Evolutionary conservation across 257 asterid species (phyloP).

Genomic region (Penstemon davidsonii): DNA sequence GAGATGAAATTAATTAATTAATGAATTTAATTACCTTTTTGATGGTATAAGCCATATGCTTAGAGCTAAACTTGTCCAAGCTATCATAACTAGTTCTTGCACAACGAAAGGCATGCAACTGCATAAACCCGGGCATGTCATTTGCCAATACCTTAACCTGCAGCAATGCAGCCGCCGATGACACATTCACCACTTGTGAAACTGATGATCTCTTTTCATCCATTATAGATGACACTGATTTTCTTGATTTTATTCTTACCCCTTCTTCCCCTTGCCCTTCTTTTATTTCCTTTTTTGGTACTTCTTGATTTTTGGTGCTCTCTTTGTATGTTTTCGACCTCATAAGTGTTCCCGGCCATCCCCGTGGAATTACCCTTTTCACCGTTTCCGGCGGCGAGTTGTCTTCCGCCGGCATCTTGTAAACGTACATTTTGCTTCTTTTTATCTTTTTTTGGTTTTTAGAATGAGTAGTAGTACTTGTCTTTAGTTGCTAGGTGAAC

Average conservation of each 20-base stretch:
- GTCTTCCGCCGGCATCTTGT: slow-evolving; percentile 39
- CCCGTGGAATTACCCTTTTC: slow-evolving; percentile 31
- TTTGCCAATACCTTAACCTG: slow-evolving; percentile 61
- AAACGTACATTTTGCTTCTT: slow-evolving; percentile 35
- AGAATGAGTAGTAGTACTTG: background rate
- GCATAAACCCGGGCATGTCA: slow-evolving; percentile 81
- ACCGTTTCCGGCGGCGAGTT: slow-evolving; percentile 24
- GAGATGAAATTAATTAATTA: background rate
- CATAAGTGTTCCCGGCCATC: slow-evolving; percentile 42
- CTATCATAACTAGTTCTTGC: slow-evolving; percentile 57
- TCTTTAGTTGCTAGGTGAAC: background rate
- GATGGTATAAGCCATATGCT: slow-evolving; percentile 58
- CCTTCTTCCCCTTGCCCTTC: slow-evolving; percentile 24
- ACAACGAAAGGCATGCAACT: slow-evolving; percentile 65
- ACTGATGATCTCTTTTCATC: slow-evolving; percentile 47
- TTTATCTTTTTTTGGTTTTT: slow-evolving; percentile 39
- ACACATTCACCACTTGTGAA: slow-evolving; percentile 43
- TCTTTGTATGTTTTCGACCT: slow-evolving; percentile 59
- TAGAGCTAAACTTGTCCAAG: slow-evolving; percentile 62
- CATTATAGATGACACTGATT: slow-evolving; percentile 32
- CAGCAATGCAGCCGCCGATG: slow-evolving; percentile 46
- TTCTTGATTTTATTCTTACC: slow-evolving; percentile 33
- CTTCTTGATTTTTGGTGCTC: slow-evolving; percentile 6
- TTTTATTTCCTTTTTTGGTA: background rate
- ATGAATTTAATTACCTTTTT: slow-evolving; percentile 44